Conservation (phyloP, 164 flowering plant genomes). For the Chimonanthus praecox region DNA sequence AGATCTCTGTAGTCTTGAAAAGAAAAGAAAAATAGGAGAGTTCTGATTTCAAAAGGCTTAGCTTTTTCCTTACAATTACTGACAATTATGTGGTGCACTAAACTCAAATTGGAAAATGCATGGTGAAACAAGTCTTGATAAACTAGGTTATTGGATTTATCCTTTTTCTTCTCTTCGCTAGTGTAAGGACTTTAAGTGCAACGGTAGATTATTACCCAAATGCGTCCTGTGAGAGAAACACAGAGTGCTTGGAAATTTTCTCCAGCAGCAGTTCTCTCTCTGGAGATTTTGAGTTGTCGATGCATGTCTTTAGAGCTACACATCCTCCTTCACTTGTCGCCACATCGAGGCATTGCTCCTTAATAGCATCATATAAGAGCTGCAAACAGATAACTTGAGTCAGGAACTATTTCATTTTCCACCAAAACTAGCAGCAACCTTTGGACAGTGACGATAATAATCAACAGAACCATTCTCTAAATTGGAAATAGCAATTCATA, state of each 20-base stretch:
- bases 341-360: not conserved
- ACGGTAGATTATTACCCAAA: conserved; percentile 6
- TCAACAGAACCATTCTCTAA: not conserved
- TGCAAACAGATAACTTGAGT: conserved; percentile 3
- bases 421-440: not conserved
- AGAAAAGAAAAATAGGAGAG: not conserved
- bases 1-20: not conserved
- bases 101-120: not conserved
- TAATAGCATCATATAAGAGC: not conserved
- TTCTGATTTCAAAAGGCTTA: not conserved
- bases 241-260: not conserved
- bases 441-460: not conserved
- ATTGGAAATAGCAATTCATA: not conserved
- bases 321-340: conserved; percentile 8
- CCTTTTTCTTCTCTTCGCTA: too few relatives aligned
- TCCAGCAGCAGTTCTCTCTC: not conserved
- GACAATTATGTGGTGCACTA: not conserved
- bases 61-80: too few relatives aligned
- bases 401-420: not conserved
- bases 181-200: too few relatives aligned
- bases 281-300: not conserved
- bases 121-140: not conserved
- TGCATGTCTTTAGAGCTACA: conserved; percentile 1
- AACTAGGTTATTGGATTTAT: too few relatives aligned
- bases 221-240: conserved; percentile 1